Percentiles rank a stretch among this genome's conserved stretches.
Conservation (phyloP, 2,329 filamentous ascomycete species). For the Ophiosphaerella herpotricha region DNA sequence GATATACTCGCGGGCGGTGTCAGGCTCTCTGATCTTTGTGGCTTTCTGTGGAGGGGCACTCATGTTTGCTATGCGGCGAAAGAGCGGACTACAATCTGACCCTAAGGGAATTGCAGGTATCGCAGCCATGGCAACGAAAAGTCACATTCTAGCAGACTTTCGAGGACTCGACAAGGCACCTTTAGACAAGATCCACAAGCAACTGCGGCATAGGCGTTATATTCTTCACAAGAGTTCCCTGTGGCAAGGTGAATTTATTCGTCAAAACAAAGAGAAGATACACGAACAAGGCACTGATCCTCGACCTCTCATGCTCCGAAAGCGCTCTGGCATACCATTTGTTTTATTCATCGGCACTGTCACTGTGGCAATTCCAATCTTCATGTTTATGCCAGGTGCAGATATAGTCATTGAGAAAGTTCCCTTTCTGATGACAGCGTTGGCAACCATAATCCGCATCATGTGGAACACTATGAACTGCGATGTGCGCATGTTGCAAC, state of each 20-base stretch:
- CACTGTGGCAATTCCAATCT: slow-evolving; percentile 61
- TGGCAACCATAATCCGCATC: slow-evolving; percentile 70
- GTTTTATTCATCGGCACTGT: slow-evolving; percentile 63
- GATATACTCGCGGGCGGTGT: slow-evolving; percentile 66
- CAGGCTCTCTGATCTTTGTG: slow-evolving; percentile 60
- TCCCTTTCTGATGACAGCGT: slow-evolving; percentile 67
- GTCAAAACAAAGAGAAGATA: slow-evolving; percentile 54
- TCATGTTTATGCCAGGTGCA: slow-evolving; percentile 63
- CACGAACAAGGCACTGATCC: slow-evolving; percentile 56
- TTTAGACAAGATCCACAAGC: slow-evolving; percentile 69
- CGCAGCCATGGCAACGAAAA: slow-evolving; percentile 74
- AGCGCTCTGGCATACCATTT: slow-evolving; percentile 64
- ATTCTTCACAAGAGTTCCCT: slow-evolving; percentile 72
- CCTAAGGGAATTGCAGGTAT: slow-evolving; percentile 75
- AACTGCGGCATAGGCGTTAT: slow-evolving; percentile 69
- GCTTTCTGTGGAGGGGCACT: slow-evolving; percentile 63
- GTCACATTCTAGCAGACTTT: slow-evolving; percentile 75
- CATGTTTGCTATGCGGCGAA: slow-evolving; percentile 65
- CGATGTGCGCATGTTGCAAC: slow-evolving; percentile 73
- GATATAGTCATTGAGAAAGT: slow-evolving; percentile 63
- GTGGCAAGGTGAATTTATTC: slow-evolving; percentile 64
- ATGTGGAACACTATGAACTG: slow-evolving; percentile 71
- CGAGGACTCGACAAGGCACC: slow-evolving; percentile 71
- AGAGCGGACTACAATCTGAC: slow-evolving; percentile 69
- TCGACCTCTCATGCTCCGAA: slow-evolving; percentile 70